A percentile compares a stretch with the other conserved stretches of the same genome.
Conservation (phyloP, 2,329 filamentous ascomycete genomes). For the Stachybotrys chartarum region DNA sequence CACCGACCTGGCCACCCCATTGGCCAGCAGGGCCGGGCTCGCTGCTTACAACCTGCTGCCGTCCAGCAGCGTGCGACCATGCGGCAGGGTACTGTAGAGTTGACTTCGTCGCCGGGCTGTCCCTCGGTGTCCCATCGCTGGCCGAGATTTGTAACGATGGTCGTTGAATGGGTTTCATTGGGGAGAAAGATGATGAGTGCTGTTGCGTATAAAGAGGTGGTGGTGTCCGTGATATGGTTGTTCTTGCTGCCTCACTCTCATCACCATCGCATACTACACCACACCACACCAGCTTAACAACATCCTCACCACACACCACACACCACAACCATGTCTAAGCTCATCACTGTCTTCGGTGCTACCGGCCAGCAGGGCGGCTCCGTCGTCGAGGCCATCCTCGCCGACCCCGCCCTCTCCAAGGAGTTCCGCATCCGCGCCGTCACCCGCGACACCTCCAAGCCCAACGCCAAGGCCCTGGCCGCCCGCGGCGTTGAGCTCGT, state of each 20-base stretch:
- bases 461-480: slow-evolving; percentile 28
- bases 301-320: neutral
- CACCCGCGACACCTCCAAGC: slow-evolving; percentile 36
- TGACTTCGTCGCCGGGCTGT: neutral
- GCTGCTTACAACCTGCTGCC: too few relatives aligned
- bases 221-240: neutral
- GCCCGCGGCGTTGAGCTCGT: slow-evolving; percentile 36
- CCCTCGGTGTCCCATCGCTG: neutral
- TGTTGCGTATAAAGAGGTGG: neutral
- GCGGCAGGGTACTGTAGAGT: too few relatives aligned
- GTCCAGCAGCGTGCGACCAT: too few relatives aligned
- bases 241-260: neutral
- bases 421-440: slow-evolving; percentile 38
- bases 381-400: slow-evolving; percentile 36
- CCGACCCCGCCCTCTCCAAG: slow-evolving; percentile 34
- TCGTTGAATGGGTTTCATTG: too few relatives aligned
- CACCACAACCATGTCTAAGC: slow-evolving; percentile 23
- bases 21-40: too few relatives aligned
- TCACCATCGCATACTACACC: neutral
- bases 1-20: too few relatives aligned
- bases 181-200: too few relatives aligned
- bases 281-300: neutral
- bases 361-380: slow-evolving; percentile 43
- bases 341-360: slow-evolving; percentile 38
- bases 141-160: neutral